Conservation (phyloP, 495 filamentous ascomycete species). For the Podospora conica region DNA sequence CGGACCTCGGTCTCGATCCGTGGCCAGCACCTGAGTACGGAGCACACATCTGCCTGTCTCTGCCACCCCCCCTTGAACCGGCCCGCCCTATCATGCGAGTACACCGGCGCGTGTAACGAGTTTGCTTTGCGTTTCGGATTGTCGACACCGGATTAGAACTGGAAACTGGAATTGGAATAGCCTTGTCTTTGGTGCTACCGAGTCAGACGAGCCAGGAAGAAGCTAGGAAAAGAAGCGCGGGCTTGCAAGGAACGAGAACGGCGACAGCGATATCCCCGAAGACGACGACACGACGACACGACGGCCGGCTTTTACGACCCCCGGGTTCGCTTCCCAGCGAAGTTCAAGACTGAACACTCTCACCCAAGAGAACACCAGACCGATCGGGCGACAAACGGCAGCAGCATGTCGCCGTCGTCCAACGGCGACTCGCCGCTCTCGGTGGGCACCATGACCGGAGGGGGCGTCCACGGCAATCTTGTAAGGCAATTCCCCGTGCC, state of each 20-base stretch:
- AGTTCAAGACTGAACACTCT: background rate
- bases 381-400: background rate
- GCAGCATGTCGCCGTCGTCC: constrained; percentile 45
- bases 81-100: constrained; percentile 20
- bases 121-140: background rate
- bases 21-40: too few relatives aligned
- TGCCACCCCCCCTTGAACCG: background rate
- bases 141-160: constrained; percentile 11
- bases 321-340: constrained; percentile 7
- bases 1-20: too few relatives aligned
- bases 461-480: constrained; percentile 26
- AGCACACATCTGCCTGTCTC: background rate
- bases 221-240: background rate
- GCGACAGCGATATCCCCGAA: background rate
- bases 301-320: background rate
- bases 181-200: background rate
- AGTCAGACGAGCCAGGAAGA: background rate
- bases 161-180: constrained; percentile 4
- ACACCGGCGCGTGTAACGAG: background rate
- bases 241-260: background rate
- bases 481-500: constrained; percentile 40
- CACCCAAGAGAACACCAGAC: constrained; percentile 6
- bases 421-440: constrained; percentile 47
- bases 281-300: constrained; percentile 2
- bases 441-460: constrained; percentile 32